phyloP scores from a whole-genome alignment of 768 basidiomycete species.

The Hebeloma cylindrosporum region DNA sequence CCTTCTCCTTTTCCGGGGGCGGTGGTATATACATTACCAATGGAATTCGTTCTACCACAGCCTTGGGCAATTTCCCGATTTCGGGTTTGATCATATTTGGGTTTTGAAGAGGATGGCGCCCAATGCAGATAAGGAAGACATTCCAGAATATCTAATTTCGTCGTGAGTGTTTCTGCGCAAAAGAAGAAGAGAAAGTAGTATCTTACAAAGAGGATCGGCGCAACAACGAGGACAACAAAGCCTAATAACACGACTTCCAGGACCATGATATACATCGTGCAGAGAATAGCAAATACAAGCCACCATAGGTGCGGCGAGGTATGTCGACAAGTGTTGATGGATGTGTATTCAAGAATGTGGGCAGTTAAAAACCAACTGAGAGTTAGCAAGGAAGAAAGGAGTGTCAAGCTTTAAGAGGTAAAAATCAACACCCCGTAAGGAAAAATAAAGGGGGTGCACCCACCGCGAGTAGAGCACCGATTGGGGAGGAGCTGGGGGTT shows the following conservation, averaged over 20 bases:
- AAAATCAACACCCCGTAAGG: no score
- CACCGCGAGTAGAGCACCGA: slow-evolving; percentile 40
- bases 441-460: slow-evolving; percentile 11
- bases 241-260: slow-evolving; percentile 71
- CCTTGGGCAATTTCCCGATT: slow-evolving; percentile 69
- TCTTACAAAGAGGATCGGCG: slow-evolving; percentile 78
- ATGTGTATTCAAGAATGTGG: slow-evolving; percentile 77
- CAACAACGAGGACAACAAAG: slow-evolving; percentile 74
- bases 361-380: slow-evolving; percentile 82
- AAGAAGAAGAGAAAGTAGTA: slow-evolving; percentile 8
- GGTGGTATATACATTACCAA: slow-evolving; percentile 85
- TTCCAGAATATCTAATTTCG: slow-evolving; percentile 67
- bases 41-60: slow-evolving; percentile 76
- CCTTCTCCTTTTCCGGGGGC: slow-evolving; percentile 55
- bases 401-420: slow-evolving; percentile 42
- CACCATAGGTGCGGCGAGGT: slow-evolving; percentile 85
- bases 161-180: background rate
- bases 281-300: slow-evolving; percentile 78
- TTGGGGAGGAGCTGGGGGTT: slow-evolving; percentile 12
- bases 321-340: slow-evolving; percentile 68
- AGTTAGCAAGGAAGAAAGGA: slow-evolving; percentile 69
- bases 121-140: slow-evolving; percentile 73
- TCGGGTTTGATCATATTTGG: slow-evolving; percentile 75
- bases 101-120: slow-evolving; percentile 77
- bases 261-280: slow-evolving; percentile 75